Conservation (phyloP, 345 rosid species). For the Eucalyptus rudis region DNA sequence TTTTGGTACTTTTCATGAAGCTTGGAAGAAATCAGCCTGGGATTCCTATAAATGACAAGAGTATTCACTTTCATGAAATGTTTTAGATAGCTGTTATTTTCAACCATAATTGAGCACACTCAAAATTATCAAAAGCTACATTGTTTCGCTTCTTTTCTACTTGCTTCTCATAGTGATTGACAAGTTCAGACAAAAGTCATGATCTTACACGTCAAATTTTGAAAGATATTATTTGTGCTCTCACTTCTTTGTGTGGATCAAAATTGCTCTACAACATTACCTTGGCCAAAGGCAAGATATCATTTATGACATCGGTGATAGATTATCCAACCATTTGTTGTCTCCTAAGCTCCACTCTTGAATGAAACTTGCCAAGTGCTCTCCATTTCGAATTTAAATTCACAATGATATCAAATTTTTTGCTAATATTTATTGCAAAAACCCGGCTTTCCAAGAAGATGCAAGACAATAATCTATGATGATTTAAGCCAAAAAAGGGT, state of each 20-base stretch:
- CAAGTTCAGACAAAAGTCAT: not conserved
- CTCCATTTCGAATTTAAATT: not conserved
- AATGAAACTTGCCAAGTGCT: not conserved
- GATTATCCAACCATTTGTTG: not conserved
- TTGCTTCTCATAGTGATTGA: not conserved
- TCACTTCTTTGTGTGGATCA: not conserved
- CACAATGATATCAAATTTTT: not conserved
- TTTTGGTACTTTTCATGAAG: rapidly evolving
- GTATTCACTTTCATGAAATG: not conserved
- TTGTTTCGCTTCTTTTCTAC: not conserved
- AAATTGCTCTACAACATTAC: not conserved
- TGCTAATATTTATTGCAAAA: not conserved
- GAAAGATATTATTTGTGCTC: not conserved
- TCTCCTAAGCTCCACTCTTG: not conserved
- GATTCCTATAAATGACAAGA: not conserved
- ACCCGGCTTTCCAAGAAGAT: not conserved
- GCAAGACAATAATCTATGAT: not conserved
- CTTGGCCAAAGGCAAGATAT: not conserved
- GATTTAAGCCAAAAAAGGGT: not conserved
- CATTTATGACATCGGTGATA: not conserved
- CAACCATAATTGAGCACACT: not conserved
- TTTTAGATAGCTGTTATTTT: not conserved
- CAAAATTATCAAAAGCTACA: not conserved
- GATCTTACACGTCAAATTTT: not conserved
- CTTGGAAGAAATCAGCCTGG: rapidly evolving